Percentiles rank a stretch among this genome's conserved stretches.
Evolutionary conservation across 2,329 filamentous ascomycete genomes (phyloP).

Genomic region (Aaosphaeria pasadenensis): DNA sequence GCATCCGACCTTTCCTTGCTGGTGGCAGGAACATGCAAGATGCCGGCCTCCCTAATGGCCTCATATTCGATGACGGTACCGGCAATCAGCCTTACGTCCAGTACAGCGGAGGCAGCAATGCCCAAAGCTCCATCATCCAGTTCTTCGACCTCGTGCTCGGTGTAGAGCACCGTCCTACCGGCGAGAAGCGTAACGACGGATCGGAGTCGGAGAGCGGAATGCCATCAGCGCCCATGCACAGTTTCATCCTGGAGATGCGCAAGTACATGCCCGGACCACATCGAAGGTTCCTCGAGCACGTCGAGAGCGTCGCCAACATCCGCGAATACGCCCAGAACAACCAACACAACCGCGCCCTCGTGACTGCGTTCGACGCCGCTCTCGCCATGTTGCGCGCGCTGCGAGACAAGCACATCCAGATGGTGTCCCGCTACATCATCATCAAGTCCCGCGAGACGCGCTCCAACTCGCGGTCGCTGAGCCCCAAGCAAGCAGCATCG

Average conservation of each 20-base stretch:
- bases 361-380: slow-evolving; percentile 85
- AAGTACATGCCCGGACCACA: slow-evolving; percentile 95
- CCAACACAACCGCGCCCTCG: slow-evolving; percentile 61
- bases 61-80: slow-evolving; percentile 80
- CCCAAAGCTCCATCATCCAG: slow-evolving; percentile 93
- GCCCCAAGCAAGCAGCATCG: slow-evolving; percentile 48
- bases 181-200: slow-evolving; percentile 54
- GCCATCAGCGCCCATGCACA: slow-evolving; percentile 59
- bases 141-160: slow-evolving; percentile 94
- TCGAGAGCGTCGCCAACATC: slow-evolving; percentile 79
- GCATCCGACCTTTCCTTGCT: slow-evolving; percentile 92
- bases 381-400: slow-evolving; percentile 74
- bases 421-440: slow-evolving; percentile 95
- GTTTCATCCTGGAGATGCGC: slow-evolving; percentile 97
- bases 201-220: slow-evolving; percentile 38
- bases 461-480: slow-evolving; percentile 60
- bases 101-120: slow-evolving; percentile 92
- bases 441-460: slow-evolving; percentile 76
- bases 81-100: slow-evolving; percentile 70
- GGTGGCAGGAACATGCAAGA: slow-evolving; percentile 98
- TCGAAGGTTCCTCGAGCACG: slow-evolving; percentile 80
- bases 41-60: slow-evolving; percentile 81
- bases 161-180: slow-evolving; percentile 86
- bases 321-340: slow-evolving; percentile 72
- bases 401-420: slow-evolving; percentile 92